A percentile compares a stretch with the other conserved stretches of the same genome.
These are phyloP conservation scores for Trichoderma semiorbis DNA, from an alignment of 2,329 filamentous ascomycete genomes.

Conservation along the genomic window DNA sequence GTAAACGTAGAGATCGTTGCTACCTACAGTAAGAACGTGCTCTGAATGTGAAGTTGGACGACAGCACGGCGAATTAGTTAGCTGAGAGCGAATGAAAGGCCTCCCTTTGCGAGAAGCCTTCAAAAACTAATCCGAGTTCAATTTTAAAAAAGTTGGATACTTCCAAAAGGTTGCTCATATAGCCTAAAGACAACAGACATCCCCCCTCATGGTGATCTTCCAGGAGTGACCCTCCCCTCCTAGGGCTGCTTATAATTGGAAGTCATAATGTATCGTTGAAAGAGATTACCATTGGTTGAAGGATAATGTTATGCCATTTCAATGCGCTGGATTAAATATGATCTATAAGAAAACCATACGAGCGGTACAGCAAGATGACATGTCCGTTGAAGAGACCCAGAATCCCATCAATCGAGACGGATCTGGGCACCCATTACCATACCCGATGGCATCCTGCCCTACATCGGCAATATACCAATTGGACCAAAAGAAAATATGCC, in stretches of 20 bases:
- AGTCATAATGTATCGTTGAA: not conserved
- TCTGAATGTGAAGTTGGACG: not conserved
- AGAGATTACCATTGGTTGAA: not conserved
- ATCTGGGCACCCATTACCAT: not conserved
- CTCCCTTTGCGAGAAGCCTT: not conserved
- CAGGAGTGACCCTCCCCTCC: not conserved
- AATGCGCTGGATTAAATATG: not conserved
- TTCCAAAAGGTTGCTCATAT: not conserved
- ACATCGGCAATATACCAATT: not conserved
- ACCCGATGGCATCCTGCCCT: not conserved
- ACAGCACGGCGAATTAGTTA: not conserved
- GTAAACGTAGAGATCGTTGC: not conserved
- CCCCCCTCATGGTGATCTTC: not conserved
- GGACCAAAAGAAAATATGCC: not conserved
- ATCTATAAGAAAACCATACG: no score
- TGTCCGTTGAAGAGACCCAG: not conserved
- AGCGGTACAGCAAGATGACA: no score
- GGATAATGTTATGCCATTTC: no score
- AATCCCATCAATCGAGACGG: not conserved
- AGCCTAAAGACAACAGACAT: not conserved
- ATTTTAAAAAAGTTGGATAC: not conserved
- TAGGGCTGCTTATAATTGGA: not conserved
- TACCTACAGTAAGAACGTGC: not conserved
- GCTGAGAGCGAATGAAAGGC: not conserved
- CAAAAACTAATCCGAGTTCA: accelerated